Evolutionary conservation across 768 basidiomycete species (phyloP).

Genomic region (Pulveroboletus sp.): DNA sequence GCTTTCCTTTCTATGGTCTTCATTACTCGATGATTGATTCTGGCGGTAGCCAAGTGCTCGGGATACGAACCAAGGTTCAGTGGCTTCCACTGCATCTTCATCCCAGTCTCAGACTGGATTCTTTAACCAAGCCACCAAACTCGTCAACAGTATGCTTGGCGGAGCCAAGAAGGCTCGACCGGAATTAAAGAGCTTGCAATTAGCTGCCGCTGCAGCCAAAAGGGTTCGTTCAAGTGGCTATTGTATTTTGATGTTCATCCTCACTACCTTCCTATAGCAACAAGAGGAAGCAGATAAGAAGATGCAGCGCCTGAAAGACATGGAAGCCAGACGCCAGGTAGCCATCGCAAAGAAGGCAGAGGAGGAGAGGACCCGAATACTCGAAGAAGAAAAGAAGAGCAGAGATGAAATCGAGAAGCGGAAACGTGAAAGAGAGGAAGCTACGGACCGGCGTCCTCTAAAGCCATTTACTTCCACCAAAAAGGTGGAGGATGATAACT

Average conservation of each 20-base stretch:
- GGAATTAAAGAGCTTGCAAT: constrained; percentile 77
- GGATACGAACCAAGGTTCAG: constrained; percentile 54
- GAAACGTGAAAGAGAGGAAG: constrained; percentile 79
- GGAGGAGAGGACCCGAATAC: constrained; percentile 59
- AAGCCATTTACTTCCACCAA: constrained; percentile 44
- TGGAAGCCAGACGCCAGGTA: constrained; percentile 75
- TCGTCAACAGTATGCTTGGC: constrained; percentile 63
- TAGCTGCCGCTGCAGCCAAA: constrained; percentile 80
- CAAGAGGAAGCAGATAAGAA: constrained; percentile 86
- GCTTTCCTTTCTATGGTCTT: neutral
- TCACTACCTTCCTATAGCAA: constrained; percentile 50
- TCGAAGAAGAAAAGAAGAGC: constrained; percentile 66
- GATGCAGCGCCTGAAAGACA: constrained; percentile 65
- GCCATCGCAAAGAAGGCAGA: constrained; percentile 71
- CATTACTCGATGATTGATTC: constrained; percentile 7
- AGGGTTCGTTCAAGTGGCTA: constrained; percentile 51
- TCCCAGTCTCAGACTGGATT: constrained; percentile 52
- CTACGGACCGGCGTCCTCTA: constrained; percentile 61
- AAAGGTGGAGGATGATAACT: constrained; percentile 69
- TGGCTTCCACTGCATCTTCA: constrained; percentile 39
- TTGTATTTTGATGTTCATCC: neutral
- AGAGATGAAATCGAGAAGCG: constrained; percentile 73
- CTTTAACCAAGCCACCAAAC: constrained; percentile 64
- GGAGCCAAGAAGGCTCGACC: constrained; percentile 66
- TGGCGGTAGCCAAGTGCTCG: constrained; percentile 21